Percentiles rank a stretch among this genome's conserved stretches.
Conservation (phyloP, 2,329 filamentous ascomycete genomes). For the Venturia pyrina region DNA sequence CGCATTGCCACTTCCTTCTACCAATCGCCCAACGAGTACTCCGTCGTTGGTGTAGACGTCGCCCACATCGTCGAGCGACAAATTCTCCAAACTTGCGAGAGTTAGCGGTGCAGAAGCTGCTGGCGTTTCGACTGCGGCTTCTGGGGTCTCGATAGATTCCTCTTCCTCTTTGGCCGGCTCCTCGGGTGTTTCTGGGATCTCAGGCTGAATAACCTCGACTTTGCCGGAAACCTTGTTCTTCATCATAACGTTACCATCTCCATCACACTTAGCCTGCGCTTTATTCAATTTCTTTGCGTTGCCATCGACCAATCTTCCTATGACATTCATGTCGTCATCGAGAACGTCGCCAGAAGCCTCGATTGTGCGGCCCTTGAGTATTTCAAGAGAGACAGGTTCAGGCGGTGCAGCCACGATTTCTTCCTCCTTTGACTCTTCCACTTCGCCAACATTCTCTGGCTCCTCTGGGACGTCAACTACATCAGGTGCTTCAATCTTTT, state of each 20-base stretch:
- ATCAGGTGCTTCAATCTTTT: not conserved
- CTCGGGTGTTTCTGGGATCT: not conserved
- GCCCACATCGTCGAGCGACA: slow-evolving; percentile 39
- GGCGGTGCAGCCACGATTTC: slow-evolving; percentile 20
- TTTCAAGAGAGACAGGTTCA: slow-evolving; percentile 33
- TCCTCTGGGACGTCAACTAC: slow-evolving; percentile 22
- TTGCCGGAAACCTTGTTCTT: not conserved
- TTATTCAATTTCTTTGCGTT: slow-evolving; percentile 31
- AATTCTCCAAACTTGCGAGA: slow-evolving; percentile 39
- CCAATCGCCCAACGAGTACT: slow-evolving; percentile 37
- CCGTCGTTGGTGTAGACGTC: slow-evolving; percentile 39
- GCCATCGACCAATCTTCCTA: slow-evolving; percentile 6
- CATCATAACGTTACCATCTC: slow-evolving; percentile 39
- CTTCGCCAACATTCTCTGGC: not conserved
- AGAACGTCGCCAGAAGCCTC: slow-evolving; percentile 49
- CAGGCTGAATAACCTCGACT: not conserved
- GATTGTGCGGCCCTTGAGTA: slow-evolving; percentile 44
- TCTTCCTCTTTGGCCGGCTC: not conserved
- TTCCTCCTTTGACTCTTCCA: slow-evolving; percentile 1
- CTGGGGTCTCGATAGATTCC: not conserved
- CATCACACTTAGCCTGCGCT: slow-evolving; percentile 39
- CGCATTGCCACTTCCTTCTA: slow-evolving; percentile 40
- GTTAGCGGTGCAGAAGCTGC: slow-evolving; percentile 19
- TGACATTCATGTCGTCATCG: slow-evolving; percentile 28
- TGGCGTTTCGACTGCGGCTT: slow-evolving; percentile 26